These are phyloP conservation scores for Teratosphaeria destructans DNA, from an alignment of 2,329 filamentous ascomycete species.

Conservation along the genomic window DNA sequence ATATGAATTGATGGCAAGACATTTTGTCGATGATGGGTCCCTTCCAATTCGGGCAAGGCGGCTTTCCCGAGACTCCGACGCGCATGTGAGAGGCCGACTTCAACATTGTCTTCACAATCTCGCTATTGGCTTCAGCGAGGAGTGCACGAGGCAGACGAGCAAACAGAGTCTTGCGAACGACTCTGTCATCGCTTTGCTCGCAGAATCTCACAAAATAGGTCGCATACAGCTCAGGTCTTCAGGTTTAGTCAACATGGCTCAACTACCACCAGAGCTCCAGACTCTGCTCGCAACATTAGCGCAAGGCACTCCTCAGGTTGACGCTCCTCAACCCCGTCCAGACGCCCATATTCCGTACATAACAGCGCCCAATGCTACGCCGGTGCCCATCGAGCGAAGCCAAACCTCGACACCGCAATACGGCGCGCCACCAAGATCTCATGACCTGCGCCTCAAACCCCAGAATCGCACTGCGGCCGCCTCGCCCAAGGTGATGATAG, in stretches of 20 bases:
- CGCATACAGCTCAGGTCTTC: background rate
- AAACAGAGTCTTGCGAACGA: too few species aligned
- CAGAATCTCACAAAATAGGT: background rate
- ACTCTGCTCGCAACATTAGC: constrained; percentile 26
- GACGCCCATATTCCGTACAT: background rate
- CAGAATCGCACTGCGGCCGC: constrained; percentile 13
- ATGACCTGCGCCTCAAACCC: constrained; percentile 14
- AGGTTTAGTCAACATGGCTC: background rate
- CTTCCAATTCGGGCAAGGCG: background rate
- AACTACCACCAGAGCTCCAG: constrained; percentile 19
- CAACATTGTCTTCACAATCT: background rate
- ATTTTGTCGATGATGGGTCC: background rate
- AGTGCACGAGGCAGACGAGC: too few species aligned
- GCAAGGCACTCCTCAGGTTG: constrained; percentile 10
- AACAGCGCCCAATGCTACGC: background rate
- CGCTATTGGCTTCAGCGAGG: background rate
- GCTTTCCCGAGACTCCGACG: background rate
- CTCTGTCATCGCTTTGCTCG: background rate
- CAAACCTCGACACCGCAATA: background rate
- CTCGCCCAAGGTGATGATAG: constrained; percentile 24
- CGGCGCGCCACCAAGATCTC: background rate
- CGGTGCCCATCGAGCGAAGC: background rate
- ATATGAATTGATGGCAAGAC: background rate
- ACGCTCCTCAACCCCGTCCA: background rate
- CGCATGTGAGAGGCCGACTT: background rate